A percentile compares a stretch with the other conserved stretches of the same genome.
These are phyloP conservation scores for Aquilaria sinensis DNA, from an alignment of 345 rosid genomes.

Conservation along the genomic window DNA sequence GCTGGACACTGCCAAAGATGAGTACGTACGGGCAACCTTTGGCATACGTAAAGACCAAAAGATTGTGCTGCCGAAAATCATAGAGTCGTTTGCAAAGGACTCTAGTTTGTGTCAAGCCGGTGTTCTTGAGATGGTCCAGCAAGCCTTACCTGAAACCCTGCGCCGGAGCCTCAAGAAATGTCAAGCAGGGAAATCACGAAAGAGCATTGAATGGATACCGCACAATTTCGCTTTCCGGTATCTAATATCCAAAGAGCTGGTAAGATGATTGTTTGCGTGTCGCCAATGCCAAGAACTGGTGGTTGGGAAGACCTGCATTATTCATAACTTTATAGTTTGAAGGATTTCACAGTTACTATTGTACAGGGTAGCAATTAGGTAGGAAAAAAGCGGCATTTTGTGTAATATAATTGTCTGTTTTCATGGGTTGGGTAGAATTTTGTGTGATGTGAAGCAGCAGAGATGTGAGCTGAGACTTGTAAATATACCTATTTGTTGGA, in stretches of 20 bases:
- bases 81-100: conserved; percentile 74
- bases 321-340: conserved; percentile 10
- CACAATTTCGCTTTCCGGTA: conserved; percentile 82
- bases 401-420: conserved; percentile 10
- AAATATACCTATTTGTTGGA: not conserved
- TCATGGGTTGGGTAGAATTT: not conserved
- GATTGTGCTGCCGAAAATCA: conserved; percentile 68
- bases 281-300: not conserved
- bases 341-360: conserved; percentile 14
- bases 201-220: conserved; percentile 84
- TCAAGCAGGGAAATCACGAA: conserved; percentile 51
- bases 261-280: conserved; percentile 27
- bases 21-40: conserved; percentile 71
- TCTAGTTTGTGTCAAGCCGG: conserved; percentile 47
- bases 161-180: conserved; percentile 46
- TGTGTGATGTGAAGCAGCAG: conserved; percentile 4
- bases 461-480: conserved; percentile 13
- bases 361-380: conserved; percentile 28
- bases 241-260: conserved; percentile 76
- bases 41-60: conserved; percentile 67
- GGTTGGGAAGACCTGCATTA: conserved; percentile 2
- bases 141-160: conserved; percentile 54
- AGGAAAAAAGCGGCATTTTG: conserved; percentile 13
- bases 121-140: conserved; percentile 61
- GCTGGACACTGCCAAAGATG: conserved; percentile 82